phyloP scores from a whole-genome alignment of 208 protist species.

The Entamoeba dispar region DNA sequence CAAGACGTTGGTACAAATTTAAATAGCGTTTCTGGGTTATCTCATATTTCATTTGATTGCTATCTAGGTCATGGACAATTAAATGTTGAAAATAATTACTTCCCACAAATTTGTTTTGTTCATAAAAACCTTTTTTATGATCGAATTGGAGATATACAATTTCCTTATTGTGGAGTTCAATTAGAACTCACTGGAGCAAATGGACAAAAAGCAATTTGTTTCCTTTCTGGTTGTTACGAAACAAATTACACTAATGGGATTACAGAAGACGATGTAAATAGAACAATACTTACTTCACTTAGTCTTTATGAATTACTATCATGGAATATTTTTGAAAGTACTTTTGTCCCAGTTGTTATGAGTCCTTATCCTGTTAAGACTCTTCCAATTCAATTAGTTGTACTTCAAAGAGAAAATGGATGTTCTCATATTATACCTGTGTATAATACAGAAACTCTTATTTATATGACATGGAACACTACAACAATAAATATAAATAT shows the following conservation, averaged over 20 bases:
- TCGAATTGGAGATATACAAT: not conserved
- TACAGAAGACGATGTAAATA: not conserved
- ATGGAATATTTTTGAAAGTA: not conserved
- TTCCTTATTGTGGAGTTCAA: not conserved
- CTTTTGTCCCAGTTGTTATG: not conserved
- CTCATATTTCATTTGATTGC: too few relatives aligned
- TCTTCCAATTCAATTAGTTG: too few relatives aligned
- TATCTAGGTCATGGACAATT: too few relatives aligned
- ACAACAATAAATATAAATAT: too few relatives aligned
- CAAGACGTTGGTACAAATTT: too few relatives aligned
- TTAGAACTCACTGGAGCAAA: not conserved
- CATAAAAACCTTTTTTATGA: not conserved
- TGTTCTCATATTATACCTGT: too few relatives aligned
- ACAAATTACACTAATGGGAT: not conserved
- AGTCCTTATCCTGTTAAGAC: too few relatives aligned
- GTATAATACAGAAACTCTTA: too few relatives aligned
- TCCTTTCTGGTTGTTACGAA: not conserved
- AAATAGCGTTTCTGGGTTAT: too few relatives aligned
- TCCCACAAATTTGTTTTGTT: not conserved
- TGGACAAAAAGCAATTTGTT: not conserved
- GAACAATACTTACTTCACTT: not conserved
- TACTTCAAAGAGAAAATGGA: too few relatives aligned
- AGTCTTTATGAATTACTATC: not conserved
- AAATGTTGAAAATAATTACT: too few relatives aligned
- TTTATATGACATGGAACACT: too few relatives aligned